These are phyloP conservation scores for Macrophomina phaseolina DNA, from an alignment of 2,329 filamentous ascomycete genomes.

Conservation along the genomic window DNA sequence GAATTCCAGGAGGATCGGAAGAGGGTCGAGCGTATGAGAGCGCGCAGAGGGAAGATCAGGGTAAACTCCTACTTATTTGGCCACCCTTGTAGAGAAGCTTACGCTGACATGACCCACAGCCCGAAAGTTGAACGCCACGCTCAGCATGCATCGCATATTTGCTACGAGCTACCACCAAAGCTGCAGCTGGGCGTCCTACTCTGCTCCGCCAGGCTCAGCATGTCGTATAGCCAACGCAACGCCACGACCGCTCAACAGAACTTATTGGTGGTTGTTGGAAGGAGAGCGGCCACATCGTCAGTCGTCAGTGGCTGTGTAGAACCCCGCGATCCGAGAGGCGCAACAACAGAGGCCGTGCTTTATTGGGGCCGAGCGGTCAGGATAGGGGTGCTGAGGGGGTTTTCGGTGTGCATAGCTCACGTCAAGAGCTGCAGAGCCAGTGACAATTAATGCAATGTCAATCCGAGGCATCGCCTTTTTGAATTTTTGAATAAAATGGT, in stretches of 20 bases:
- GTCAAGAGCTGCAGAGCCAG: neutral
- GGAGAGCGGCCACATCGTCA: slow-evolving; percentile 10
- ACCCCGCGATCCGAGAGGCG: slow-evolving; percentile 17
- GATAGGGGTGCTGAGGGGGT: slow-evolving; percentile 10
- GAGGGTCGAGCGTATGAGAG: slow-evolving; percentile 73
- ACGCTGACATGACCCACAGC: slow-evolving; percentile 21
- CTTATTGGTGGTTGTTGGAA: neutral
- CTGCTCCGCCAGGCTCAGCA: neutral
- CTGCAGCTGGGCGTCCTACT: slow-evolving; percentile 3
- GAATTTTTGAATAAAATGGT: no score
- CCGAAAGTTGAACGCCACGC: slow-evolving; percentile 22
- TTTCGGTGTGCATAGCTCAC: neutral
- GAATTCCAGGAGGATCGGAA: slow-evolving; percentile 78
- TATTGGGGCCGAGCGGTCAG: slow-evolving; percentile 21
- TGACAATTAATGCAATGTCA: neutral
- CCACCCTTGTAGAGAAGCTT: neutral
- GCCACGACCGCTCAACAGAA: neutral
- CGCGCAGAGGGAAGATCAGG: slow-evolving; percentile 54
- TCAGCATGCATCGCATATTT: neutral
- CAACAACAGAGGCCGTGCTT: slow-evolving; percentile 20
- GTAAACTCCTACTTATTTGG: neutral
- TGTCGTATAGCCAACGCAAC: neutral
- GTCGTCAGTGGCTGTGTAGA: slow-evolving; percentile 21
- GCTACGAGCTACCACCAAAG: neutral
- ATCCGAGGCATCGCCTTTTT: neutral